These are phyloP conservation scores for Cercospora sojina DNA, from an alignment of 2,329 filamentous ascomycete genomes.

Conservation along the genomic window DNA sequence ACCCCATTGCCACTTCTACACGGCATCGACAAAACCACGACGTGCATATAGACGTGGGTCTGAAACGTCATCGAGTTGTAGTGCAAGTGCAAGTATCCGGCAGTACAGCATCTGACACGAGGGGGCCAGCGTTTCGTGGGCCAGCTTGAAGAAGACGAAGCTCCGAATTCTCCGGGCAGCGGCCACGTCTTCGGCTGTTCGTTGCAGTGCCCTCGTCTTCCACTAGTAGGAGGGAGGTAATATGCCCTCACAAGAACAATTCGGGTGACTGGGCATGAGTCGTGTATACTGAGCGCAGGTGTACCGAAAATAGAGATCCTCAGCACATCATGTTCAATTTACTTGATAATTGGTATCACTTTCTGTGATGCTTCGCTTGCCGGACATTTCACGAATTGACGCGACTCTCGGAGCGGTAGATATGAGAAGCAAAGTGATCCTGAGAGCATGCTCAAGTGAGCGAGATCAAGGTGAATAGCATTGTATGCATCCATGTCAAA, in stretches of 20 bases:
- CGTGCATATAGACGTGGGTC: no score
- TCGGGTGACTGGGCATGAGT: background rate
- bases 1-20: background rate
- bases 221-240: background rate
- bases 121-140: background rate
- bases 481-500: conserved; percentile 6
- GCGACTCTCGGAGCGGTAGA: background rate
- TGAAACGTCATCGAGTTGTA: background rate
- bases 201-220: background rate
- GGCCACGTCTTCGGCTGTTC: background rate
- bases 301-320: no score
- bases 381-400: background rate
- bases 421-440: background rate
- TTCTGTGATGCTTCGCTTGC: background rate
- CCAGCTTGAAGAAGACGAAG: background rate
- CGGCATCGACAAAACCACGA: no score
- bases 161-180: background rate
- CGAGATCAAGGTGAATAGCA: background rate
- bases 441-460: background rate
- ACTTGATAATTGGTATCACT: background rate
- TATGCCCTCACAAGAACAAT: background rate
- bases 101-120: background rate
- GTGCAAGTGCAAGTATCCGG: background rate
- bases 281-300: background rate
- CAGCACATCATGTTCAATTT: no score